These are phyloP conservation scores for Moniliophthora roreri DNA, from an alignment of 1,284 basidiomycete genomes.

Conservation along the genomic window DNA sequence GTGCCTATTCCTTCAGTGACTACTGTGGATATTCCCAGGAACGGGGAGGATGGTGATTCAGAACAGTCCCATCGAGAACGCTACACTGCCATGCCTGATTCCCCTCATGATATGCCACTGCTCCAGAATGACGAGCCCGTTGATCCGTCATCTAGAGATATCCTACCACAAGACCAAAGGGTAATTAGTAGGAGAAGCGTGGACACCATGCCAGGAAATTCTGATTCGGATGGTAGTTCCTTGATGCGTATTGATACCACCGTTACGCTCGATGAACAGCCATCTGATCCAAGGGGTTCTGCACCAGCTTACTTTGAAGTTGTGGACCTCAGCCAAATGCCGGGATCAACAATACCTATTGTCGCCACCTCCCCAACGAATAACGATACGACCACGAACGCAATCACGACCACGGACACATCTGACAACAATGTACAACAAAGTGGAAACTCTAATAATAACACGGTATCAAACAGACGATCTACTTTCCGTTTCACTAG, in stretches of 20 bases:
- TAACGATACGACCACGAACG: background rate
- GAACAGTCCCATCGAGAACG: constrained; percentile 26
- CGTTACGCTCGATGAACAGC: constrained; percentile 21
- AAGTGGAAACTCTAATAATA: background rate
- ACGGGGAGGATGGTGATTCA: constrained; percentile 27
- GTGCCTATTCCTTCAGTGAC: constrained; percentile 20
- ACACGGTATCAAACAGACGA: constrained; percentile 6
- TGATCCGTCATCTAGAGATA: constrained; percentile 14
- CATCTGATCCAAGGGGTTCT: constrained; percentile 47
- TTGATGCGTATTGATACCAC: constrained; percentile 26
- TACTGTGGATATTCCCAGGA: constrained; percentile 31
- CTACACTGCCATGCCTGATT: constrained; percentile 32
- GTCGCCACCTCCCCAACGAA: background rate
- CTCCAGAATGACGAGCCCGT: constrained; percentile 29
- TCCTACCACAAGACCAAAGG: constrained; percentile 18
- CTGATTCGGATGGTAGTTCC: constrained; percentile 16
- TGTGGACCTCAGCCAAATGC: constrained; percentile 27
- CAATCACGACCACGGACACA: background rate
- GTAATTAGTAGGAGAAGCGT: constrained; percentile 11
- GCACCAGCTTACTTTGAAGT: constrained; percentile 68
- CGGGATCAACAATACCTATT: background rate
- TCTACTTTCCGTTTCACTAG: constrained; percentile 13
- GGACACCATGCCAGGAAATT: constrained; percentile 18
- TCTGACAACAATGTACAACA: background rate
- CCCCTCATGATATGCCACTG: constrained; percentile 33